Conservation (phyloP, 805 yeast genomes). For the Yarrowia keelungensis region DNA sequence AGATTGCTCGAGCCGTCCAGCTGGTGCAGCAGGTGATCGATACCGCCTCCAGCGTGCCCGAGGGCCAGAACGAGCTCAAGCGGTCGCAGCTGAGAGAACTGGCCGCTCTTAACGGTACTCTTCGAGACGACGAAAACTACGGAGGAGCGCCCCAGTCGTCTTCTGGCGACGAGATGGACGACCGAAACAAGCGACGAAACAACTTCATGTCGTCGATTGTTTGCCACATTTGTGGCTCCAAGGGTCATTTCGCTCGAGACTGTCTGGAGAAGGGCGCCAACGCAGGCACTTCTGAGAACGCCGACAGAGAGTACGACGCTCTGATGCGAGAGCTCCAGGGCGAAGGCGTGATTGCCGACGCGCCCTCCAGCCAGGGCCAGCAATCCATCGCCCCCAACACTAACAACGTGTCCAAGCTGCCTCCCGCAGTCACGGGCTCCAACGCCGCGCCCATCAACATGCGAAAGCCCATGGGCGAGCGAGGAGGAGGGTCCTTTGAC, state of each 20-base stretch:
- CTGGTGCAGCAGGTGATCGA: slow-evolving; percentile 78
- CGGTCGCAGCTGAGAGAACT: slow-evolving; percentile 89
- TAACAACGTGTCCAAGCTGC: slow-evolving; percentile 23
- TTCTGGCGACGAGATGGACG: slow-evolving; percentile 52
- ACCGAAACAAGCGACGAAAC: slow-evolving; percentile 57
- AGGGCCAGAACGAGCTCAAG: slow-evolving; percentile 90
- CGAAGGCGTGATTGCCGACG: slow-evolving; percentile 9
- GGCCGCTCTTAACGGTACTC: slow-evolving; percentile 93
- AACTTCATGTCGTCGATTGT: slow-evolving; percentile 62
- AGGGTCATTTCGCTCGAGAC: slow-evolving; percentile 89
- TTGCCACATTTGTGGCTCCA: slow-evolving; percentile 79
- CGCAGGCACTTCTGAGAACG: slow-evolving; percentile 42
- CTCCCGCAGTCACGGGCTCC: slow-evolving; percentile 31
- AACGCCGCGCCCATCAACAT: slow-evolving; percentile 38
- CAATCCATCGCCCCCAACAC: slow-evolving; percentile 23
- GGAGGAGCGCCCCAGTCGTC: slow-evolving; percentile 72
- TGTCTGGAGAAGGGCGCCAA: slow-evolving; percentile 57
- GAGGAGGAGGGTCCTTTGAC: slow-evolving; percentile 32
- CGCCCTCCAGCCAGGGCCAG: not conserved
- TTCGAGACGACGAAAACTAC: slow-evolving; percentile 76
- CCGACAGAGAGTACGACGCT: slow-evolving; percentile 59
- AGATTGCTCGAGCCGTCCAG: slow-evolving; percentile 74
- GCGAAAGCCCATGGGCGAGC: slow-evolving; percentile 23
- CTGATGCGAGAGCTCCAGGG: slow-evolving; percentile 57
- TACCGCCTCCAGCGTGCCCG: slow-evolving; percentile 87